Evolutionary conservation across 1,284 basidiomycete species (phyloP).

Genomic region (Macrocystidia cucumis): DNA sequence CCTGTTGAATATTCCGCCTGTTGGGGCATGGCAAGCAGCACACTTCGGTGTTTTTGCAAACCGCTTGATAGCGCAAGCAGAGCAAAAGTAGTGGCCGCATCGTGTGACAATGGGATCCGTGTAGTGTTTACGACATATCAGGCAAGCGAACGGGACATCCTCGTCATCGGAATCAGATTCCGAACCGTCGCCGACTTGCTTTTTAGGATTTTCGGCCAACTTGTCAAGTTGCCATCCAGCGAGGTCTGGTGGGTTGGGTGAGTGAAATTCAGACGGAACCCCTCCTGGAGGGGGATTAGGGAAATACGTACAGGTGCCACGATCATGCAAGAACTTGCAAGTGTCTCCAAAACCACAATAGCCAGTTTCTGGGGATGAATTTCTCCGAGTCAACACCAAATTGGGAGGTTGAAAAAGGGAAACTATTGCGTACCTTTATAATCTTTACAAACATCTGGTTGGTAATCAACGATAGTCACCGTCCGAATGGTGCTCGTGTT

Average conservation of each 20-base stretch:
- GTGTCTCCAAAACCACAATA: constrained; percentile 99
- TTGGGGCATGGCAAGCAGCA: constrained; percentile 88
- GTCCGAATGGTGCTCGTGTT: constrained; percentile 85
- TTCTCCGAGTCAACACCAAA: neutral
- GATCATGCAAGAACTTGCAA: constrained; percentile 93
- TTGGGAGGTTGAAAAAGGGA: neutral
- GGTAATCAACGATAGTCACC: constrained; percentile 95
- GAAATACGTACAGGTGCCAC: constrained; percentile 64
- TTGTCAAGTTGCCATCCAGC: constrained; percentile 98
- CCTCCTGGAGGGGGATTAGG: constrained; percentile 7
- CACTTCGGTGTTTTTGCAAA: constrained; percentile 95
- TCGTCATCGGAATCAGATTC: constrained; percentile 68
- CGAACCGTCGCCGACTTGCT: constrained; percentile 47
- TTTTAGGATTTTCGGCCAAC: constrained; percentile 60
- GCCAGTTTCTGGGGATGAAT: constrained; percentile 91
- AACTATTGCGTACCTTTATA: constrained; percentile 75
- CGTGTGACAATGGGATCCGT: constrained; percentile 93
- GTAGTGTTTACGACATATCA: constrained; percentile 93
- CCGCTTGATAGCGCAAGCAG: constrained; percentile 88
- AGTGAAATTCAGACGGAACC: too few relatives aligned
- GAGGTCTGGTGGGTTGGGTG: constrained; percentile 54
- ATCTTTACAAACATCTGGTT: constrained; percentile 98
- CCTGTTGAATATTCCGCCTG: constrained; percentile 91
- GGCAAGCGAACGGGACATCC: constrained; percentile 95
- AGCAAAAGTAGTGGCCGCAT: constrained; percentile 97